These are phyloP conservation scores for Lecanicillium sp. DNA, from an alignment of 2,329 filamentous ascomycete genomes.

Conservation along the genomic window DNA sequence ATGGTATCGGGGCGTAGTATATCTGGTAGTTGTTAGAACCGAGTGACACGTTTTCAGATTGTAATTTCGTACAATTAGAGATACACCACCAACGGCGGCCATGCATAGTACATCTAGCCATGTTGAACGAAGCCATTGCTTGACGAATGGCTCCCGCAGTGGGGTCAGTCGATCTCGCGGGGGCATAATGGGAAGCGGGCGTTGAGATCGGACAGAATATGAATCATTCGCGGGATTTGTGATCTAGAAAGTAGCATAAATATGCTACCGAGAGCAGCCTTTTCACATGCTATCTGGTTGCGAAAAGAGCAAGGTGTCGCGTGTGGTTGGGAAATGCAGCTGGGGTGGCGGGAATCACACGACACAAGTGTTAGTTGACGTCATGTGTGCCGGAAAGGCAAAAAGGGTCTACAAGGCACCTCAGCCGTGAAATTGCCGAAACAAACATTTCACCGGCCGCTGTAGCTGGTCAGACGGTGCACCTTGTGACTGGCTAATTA, in stretches of 20 bases:
- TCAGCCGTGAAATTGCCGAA: no score
- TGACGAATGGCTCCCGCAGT: slow-evolving; percentile 13
- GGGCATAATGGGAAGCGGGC: neutral
- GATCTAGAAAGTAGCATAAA: neutral
- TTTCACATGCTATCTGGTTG: neutral
- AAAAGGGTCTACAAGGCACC: no score
- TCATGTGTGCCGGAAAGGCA: slow-evolving; percentile 4
- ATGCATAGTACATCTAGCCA: slow-evolving; percentile 54
- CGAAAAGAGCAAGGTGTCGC: neutral
- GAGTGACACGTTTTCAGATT: neutral
- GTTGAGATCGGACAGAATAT: neutral
- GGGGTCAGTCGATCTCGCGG: neutral
- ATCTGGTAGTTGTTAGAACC: slow-evolving; percentile 23
- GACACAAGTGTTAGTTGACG: slow-evolving; percentile 5
- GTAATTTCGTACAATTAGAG: slow-evolving; percentile 18
- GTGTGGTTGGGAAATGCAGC: neutral
- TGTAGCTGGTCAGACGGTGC: no score
- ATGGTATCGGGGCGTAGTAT: slow-evolving; percentile 45
- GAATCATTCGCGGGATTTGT: neutral
- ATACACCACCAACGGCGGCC: slow-evolving; percentile 34
- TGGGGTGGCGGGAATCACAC: slow-evolving; percentile 2
- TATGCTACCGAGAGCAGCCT: no score
- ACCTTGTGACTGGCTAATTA: no score
- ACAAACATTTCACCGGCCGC: no score
- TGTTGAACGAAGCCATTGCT: slow-evolving; percentile 47